These are phyloP conservation scores for Pleurotus tuber-regium DNA, from an alignment of 768 basidiomycete genomes.

Conservation along the genomic window DNA sequence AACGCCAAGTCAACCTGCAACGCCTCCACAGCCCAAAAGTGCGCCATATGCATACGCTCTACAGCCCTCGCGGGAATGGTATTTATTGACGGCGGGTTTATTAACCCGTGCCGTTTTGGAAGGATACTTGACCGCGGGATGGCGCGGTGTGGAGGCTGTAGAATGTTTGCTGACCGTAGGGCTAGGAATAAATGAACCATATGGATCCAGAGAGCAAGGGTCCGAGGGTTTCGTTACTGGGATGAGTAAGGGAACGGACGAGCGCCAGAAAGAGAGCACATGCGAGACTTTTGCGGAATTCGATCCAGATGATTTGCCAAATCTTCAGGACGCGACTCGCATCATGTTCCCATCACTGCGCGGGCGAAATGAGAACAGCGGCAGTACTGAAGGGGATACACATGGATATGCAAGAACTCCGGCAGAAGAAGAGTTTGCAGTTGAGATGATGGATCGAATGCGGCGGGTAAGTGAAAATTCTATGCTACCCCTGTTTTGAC, in stretches of 20 bases:
- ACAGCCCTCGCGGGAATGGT: conserved; percentile 77
- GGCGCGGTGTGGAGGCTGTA: conserved; percentile 69
- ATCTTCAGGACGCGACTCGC: conserved; percentile 58
- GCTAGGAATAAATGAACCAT: conserved; percentile 38
- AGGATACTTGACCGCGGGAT: conserved; percentile 79
- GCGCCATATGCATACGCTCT: conserved; percentile 49
- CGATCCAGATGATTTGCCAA: conserved; percentile 77
- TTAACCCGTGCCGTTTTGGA: conserved; percentile 83
- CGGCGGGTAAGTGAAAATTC: conserved; percentile 50
- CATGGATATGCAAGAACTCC: not conserved
- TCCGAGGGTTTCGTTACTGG: not conserved
- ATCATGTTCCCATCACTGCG: conserved; percentile 66
- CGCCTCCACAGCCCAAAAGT: conserved; percentile 18
- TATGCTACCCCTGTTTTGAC: not conserved
- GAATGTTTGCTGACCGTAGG: conserved; percentile 76
- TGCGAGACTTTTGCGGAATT: conserved; percentile 48
- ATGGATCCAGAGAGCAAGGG: conserved; percentile 11
- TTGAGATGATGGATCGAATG: conserved; percentile 72
- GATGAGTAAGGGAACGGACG: not conserved
- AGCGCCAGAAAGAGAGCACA: conserved; percentile 11
- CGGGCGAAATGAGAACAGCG: conserved; percentile 18
- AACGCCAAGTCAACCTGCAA: conserved; percentile 1
- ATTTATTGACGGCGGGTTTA: conserved; percentile 71
- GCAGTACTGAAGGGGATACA: conserved; percentile 32
- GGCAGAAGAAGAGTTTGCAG: conserved; percentile 70